phyloP scores from a whole-genome alignment of 148 eudicot genomes.

The Oxyria digyna region DNA sequence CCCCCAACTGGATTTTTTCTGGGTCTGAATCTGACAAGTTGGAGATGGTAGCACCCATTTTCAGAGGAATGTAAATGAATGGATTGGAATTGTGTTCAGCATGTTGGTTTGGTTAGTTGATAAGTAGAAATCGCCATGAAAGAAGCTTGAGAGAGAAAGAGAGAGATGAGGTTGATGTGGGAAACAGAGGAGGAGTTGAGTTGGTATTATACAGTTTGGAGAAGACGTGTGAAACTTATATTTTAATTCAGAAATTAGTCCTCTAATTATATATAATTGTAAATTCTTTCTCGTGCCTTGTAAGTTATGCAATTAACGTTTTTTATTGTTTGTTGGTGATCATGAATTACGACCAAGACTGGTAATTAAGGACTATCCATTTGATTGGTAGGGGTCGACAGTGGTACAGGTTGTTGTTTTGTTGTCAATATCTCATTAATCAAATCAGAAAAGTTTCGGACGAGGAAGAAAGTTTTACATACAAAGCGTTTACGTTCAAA shows the following conservation, averaged over 20 bases:
- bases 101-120: constrained; percentile 5
- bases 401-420: too few relatives aligned
- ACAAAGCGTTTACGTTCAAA: too few relatives aligned
- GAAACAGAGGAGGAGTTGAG: neutral
- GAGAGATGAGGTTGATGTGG: neutral
- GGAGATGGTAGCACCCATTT: constrained; percentile 33
- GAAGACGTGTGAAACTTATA: neutral
- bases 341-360: neutral
- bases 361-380: too few relatives aligned
- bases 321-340: neutral
- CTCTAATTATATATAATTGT: neutral
- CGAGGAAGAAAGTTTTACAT: too few relatives aligned
- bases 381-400: too few relatives aligned
- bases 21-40: neutral
- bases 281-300: neutral
- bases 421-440: too few relatives aligned
- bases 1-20: constrained; percentile 24
- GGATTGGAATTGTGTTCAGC: constrained; percentile 19
- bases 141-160: neutral
- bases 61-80: constrained; percentile 7
- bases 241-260: neutral
- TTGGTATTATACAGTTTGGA: neutral
- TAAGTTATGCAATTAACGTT: neutral
- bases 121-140: constrained; percentile 10
- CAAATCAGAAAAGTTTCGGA: too few relatives aligned